Evolutionary conservation across 1,284 basidiomycete species (phyloP), one percentile per base, ranked within the genome.

Genomic region (Psilocybe mexicana): DNA sequence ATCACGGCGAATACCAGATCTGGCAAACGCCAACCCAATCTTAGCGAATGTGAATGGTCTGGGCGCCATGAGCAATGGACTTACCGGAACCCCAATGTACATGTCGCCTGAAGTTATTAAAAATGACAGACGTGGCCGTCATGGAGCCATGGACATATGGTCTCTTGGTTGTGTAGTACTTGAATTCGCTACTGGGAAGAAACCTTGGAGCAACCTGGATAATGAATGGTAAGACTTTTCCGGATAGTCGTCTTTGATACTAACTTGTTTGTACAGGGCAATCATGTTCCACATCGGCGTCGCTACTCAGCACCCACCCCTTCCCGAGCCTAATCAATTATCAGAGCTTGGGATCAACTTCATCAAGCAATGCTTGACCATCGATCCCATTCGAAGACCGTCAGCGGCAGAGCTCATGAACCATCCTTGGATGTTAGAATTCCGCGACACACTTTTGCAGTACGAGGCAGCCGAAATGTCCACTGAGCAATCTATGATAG

Each of bases 211-310:
- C 69, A 96, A 98, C 69, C 85, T 98, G 45, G 97, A 99, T 73
- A 99, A 99, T 67, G 96, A 99, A 83, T 99, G 97, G 96, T 94
- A 65, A 63, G 18, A 18, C 1, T 18, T 18, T 18, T 18, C 18
- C 18, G 18, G 18, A 18, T 18, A 18, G 18, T 18, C 18, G 18
- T 18, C 18, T 18, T 18, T 18, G 18, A 18, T 18, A 18, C 18
- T 18, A 18, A 18, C 53, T 38, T 24, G 23, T 50, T 57, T 50
- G 12, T 54, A 4, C 56, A 93, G 93, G 94, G 95, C 94, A 4
- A 96, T 98, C 76, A 98, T 98, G 96, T 98, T 98, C 82, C 96
- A 98, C 71, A 98, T 98, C 52, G 96, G 96, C 52, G 94, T 98
- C 57, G 94, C 96, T 1, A 96, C 94, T 6, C 93, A 99, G 69